phyloP scores from a whole-genome alignment of 2,329 filamentous ascomycete species.

The Claviceps sp. region DNA sequence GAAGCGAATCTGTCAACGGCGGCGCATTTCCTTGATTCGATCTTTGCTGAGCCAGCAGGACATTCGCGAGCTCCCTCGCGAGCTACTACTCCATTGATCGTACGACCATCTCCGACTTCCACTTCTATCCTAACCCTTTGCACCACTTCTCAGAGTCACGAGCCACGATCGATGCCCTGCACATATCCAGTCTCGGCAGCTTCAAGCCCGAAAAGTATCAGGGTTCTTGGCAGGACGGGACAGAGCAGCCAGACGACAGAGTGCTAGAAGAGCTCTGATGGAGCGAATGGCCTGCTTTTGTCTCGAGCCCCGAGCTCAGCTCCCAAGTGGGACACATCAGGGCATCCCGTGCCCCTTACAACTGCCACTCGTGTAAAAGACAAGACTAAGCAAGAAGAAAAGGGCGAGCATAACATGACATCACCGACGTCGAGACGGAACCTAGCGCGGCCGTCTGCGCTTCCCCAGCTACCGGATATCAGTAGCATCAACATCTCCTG shows the following conservation, averaged over 20 bases:
- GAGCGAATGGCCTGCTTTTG: conserved; percentile 4
- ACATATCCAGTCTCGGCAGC: conserved; percentile 17
- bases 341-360: conserved; percentile 30
- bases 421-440: conserved; percentile 45
- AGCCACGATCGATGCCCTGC: conserved; percentile 10
- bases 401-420: conserved; percentile 35
- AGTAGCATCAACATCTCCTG: conserved; percentile 50
- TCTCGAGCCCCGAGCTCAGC: conserved; percentile 7
- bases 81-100: conserved; percentile 56
- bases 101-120: conserved; percentile 31
- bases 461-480: conserved; percentile 65
- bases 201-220: conserved; percentile 29
- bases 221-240: conserved; percentile 25
- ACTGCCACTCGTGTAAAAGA: conserved; percentile 31
- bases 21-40: conserved; percentile 61
- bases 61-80: conserved; percentile 48
- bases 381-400: conserved; percentile 30
- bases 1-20: conserved; percentile 69
- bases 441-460: conserved; percentile 53
- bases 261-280: conserved; percentile 17
- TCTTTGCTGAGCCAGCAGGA: conserved; percentile 52
- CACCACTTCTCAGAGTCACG: conserved; percentile 11
- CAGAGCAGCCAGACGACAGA: conserved; percentile 13
- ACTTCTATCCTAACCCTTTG: conserved; percentile 10
- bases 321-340: conserved; percentile 19